Base-by-base conservation (phyloP, 208 protist species). In the Trypanosoma platydactyli region DNA sequence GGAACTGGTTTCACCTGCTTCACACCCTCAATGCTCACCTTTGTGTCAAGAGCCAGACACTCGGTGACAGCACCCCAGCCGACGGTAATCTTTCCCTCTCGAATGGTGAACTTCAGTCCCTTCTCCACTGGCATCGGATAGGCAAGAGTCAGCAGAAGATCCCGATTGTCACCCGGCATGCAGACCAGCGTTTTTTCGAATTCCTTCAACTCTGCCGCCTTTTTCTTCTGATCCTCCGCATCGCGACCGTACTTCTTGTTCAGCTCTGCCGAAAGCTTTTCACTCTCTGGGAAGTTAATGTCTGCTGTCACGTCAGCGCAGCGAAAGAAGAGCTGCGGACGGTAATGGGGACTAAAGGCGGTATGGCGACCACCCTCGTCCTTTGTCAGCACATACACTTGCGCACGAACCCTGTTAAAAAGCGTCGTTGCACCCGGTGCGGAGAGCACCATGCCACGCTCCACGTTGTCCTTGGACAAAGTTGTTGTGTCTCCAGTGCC, bases 281-380 rank as follows among this genome's bases (percentile, higher is more conserved):
- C 88, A 27, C 78, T 80, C 77, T 97, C 88, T 45, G 94, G 94
- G 57, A 99, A 97, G 64, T 79, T 92, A 49, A 99, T 84, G 56
- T 92, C 87, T 9, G 96, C 97, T 20, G 98, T 99, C 25, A 99
- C 87, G 73, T 99, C 97, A 13, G 97, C 94, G 27, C 98, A 99
- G 77, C 97, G 94, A 81, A 99, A 97, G 87, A 98, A 99, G 67
- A 99, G 94, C 83, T 99, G 97, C 24, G 98, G 98, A 63, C 88
- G 83, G 90, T 99, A 99, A 87, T 98, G 92, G 9, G 87, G 91
- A 71, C 91, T 91, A 79, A 99, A 99, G 59, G 97, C 96, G 15
- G 97, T 99, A 91, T 99, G 98, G 64, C 98, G 93, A 30, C 98
- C 98, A 59, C 98, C 98, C 82, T 99, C 98, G 29, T 99, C 98